Evolutionary conservation across 805 yeast genomes (phyloP), one percentile per base, ranked within the genome.

Genomic region (Candida bentonensis): DNA sequence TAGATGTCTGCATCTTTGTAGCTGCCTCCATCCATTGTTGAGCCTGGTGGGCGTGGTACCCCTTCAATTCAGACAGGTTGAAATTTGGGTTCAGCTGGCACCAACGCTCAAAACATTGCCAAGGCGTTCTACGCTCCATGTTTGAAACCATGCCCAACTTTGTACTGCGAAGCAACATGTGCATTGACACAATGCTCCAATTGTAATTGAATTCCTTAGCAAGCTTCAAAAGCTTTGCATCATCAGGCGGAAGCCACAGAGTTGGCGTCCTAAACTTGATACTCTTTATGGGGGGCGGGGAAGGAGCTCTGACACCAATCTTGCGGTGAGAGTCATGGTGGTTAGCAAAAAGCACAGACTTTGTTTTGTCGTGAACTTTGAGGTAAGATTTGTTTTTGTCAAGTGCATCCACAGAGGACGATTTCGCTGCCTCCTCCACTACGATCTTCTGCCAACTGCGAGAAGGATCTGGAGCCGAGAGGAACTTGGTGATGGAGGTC

Each of bases 81-180:
- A 87, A 89, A 47, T 80, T 79, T 47, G 89, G 96, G 54, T 84
- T 86, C 51, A 92, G 69, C 64, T 89, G 97, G 48, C 88, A 80
- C 68, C 89, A 92, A 51, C 98, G 69, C 62, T 92, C 98, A 65
- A 92, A 92, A 60, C 97, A 89, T 60, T 89, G 97, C 98, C 98
- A 92, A 0, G 98, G 94, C 0, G 97, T 92, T 55, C 98, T 73
- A 55, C 96, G 74, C 61, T 92, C 97, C 46, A 87, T 85, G 55
- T 85, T 87, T 0, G 97, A 82, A 13, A 30, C 78, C 74, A 59
- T 85, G 87, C 13, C 80, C 74, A 50, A 76, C 70, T 0, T 85
- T 74, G 2, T 86, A 74, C 42, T 72, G 68, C 2, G 79, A 72
- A 40, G 82, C 7, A 30, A 72, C 59, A 92, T 66, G 56, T 82